A percentile compares a stretch with the other conserved stretches of the same genome.
phyloP scores from a whole-genome alignment of 805 yeast species.

The Tetrapisispora phaffii region DNA sequence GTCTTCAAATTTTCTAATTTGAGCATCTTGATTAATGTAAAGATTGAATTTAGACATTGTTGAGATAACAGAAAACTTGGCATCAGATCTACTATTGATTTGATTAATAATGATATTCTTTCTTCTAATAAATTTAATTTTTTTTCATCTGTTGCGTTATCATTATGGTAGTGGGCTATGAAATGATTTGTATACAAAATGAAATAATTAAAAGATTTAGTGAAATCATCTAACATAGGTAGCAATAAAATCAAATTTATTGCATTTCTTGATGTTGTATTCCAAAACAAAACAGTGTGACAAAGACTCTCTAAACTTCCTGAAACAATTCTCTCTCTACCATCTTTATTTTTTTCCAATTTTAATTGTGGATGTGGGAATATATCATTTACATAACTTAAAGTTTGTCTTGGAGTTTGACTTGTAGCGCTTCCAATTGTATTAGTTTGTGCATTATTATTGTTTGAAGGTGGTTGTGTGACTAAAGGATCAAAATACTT shows the following conservation, averaged over 20 bases:
- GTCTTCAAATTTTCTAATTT: background rate
- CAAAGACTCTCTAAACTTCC: conserved; percentile 66
- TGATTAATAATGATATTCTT: conserved; percentile 44
- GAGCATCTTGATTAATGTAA: background rate
- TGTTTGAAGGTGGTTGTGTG: background rate
- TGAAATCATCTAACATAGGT: conserved; percentile 45
- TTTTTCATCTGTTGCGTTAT: conserved; percentile 28
- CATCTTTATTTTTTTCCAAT: conserved; percentile 38
- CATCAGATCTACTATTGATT: conserved; percentile 48
- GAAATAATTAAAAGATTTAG: conserved; percentile 36
- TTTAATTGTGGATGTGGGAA: conserved; percentile 57
- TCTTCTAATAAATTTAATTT: conserved; percentile 11
- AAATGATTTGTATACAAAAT: conserved; percentile 30
- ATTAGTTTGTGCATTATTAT: background rate
- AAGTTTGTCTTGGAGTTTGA: background rate
- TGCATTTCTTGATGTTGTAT: conserved; percentile 7
- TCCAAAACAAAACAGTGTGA: conserved; percentile 53
- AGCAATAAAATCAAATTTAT: conserved; percentile 39
- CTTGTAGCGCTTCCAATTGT: background rate
- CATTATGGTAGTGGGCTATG: conserved; percentile 4
- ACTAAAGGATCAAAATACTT: conserved; percentile 31
- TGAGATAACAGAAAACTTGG: conserved; percentile 63
- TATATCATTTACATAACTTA: background rate
- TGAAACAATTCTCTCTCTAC: conserved; percentile 36
- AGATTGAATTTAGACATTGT: conserved; percentile 39